Evolutionary conservation across 441 rosid species (phyloP).

Genomic region (Euphorbia celastroides): DNA sequence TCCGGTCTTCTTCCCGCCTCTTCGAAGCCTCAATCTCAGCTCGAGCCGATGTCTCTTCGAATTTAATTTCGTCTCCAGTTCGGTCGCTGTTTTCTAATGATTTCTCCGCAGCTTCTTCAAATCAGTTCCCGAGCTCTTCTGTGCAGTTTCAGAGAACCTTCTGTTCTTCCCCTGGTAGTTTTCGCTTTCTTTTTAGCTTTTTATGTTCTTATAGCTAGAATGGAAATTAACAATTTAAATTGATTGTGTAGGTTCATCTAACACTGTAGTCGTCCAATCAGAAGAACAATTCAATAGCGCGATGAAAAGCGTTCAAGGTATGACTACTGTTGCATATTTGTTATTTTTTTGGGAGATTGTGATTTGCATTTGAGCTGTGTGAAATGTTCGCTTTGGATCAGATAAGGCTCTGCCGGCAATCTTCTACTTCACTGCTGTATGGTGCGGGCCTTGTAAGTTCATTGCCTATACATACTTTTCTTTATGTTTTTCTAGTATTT

Average conservation of each 20-base stretch:
- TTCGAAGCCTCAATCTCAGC: slow-evolving; percentile 14
- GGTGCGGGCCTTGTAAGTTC: slow-evolving; percentile 92
- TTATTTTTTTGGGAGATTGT: neutral
- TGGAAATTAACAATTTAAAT: neutral
- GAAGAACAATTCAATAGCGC: slow-evolving; percentile 51
- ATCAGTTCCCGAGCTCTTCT: slow-evolving; percentile 16
- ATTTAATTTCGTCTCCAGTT: neutral
- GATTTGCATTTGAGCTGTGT: neutral
- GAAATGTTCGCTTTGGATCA: slow-evolving; percentile 16
- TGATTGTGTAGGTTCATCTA: slow-evolving; percentile 42
- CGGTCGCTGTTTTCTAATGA: slow-evolving; percentile 18
- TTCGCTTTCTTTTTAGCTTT: neutral
- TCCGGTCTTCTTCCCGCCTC: neutral
- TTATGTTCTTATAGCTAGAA: neutral
- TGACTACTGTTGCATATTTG: no score
- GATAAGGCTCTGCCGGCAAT: slow-evolving; percentile 62
- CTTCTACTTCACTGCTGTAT: slow-evolving; percentile 74
- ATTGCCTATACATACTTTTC: neutral
- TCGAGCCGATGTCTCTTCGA: slow-evolving; percentile 10
- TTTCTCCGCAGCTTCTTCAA: slow-evolving; percentile 11
- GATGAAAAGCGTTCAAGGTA: slow-evolving; percentile 47
- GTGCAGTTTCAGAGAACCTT: slow-evolving; percentile 27
- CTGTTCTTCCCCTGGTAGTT: slow-evolving; percentile 24
- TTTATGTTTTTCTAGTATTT: no score
- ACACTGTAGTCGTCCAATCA: slow-evolving; percentile 43